Conservation (phyloP, 2,329 filamentous ascomycete species). For the Pseudophaeomoniella oleicola region DNA sequence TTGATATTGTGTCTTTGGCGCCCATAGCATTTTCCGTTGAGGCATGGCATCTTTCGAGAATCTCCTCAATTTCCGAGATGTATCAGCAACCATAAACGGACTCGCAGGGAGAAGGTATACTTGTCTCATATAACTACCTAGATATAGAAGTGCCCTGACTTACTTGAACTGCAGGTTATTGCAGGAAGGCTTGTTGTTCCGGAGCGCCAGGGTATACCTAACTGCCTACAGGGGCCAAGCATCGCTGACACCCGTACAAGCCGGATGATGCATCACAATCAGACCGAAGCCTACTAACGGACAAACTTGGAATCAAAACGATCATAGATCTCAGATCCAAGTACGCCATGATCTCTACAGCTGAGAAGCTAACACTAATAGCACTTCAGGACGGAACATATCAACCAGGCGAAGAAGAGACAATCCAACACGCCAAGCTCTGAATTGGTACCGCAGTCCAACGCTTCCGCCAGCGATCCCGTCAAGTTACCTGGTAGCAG, state of each 20-base stretch:
- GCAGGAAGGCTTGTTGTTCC: constrained; percentile 50
- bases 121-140: too few species aligned
- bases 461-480: constrained; percentile 38
- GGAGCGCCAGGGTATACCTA: constrained; percentile 51
- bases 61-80: constrained; percentile 65
- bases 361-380: too few species aligned
- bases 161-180: too few species aligned
- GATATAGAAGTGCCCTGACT: too few species aligned
- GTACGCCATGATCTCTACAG: too few species aligned
- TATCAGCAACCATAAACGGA: constrained; percentile 51
- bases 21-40: too few species aligned
- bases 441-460: constrained; percentile 29
- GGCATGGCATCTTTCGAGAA: too few species aligned
- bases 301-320: constrained; percentile 50
- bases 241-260: constrained; percentile 6
- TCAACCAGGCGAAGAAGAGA: constrained; percentile 50
- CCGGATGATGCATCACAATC: constrained; percentile 54
- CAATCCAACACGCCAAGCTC: constrained; percentile 21
- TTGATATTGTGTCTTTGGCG: too few species aligned
- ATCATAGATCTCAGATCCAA: constrained; percentile 69
- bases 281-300: constrained; percentile 46
- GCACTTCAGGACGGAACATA: constrained; percentile 58
- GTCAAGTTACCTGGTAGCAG: constrained; percentile 47
- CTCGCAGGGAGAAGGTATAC: constrained; percentile 13
- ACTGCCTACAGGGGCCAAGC: constrained; percentile 3